A percentile compares a stretch with the other conserved stretches of the same genome.
Evolutionary conservation across 148 eudicot genomes (phyloP).

Genomic region (Heliosperma pusillum): DNA sequence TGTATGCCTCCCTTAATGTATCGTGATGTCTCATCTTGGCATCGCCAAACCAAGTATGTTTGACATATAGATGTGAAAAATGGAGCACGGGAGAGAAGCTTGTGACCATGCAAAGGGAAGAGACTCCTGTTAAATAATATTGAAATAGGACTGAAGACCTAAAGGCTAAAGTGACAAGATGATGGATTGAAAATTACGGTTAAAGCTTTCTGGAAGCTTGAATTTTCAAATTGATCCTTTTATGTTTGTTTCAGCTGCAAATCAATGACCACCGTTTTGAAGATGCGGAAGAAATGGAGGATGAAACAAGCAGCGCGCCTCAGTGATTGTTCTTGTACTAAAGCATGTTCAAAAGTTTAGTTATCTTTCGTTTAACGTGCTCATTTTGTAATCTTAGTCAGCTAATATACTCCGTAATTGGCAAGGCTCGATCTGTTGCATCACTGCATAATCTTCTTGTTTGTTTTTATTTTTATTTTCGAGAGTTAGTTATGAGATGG

Average conservation of each 20-base stretch:
- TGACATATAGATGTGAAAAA: not conserved
- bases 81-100: not conserved
- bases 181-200: not conserved
- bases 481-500: not conserved
- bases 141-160: not conserved
- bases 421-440: not conserved
- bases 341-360: not conserved
- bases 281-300: slow-evolving; percentile 87
- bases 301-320: slow-evolving; percentile 31
- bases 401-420: too few species aligned
- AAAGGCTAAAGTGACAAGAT: not conserved
- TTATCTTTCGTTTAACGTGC: not conserved
- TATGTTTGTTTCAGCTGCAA: slow-evolving; percentile 53
- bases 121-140: not conserved
- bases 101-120: not conserved
- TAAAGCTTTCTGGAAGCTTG: not conserved
- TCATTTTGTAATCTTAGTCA: not conserved
- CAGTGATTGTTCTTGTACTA: slow-evolving; percentile 22
- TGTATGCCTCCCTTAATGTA: not conserved
- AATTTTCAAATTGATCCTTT: slow-evolving; percentile 1
- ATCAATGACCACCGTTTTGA: slow-evolving; percentile 84
- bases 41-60: not conserved
- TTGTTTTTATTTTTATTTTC: not conserved
- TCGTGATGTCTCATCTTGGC: not conserved
- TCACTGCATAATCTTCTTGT: not conserved